Percentiles rank a stretch among this genome's conserved stretches.
Evolutionary conservation across 768 basidiomycete genomes (phyloP).

Genomic region (Boletellus emodensis): DNA sequence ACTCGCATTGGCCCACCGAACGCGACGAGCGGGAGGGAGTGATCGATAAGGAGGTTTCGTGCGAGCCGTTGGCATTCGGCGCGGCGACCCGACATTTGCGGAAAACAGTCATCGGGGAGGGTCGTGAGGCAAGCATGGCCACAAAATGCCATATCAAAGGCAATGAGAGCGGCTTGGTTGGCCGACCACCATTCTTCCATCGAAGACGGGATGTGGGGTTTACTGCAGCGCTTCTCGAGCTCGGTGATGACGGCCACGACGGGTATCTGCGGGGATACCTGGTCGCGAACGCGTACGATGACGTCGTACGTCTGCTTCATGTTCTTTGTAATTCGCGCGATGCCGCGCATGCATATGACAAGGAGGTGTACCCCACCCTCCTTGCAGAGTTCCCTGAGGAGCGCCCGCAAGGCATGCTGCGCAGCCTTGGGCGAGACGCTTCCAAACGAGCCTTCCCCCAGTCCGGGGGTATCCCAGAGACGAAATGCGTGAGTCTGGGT

Average conservation of each 20-base stretch:
- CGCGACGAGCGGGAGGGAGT: conserved; percentile 13
- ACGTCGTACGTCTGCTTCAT: conserved; percentile 20
- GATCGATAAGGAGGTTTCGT: conserved; percentile 19
- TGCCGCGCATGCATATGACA: conserved; percentile 24
- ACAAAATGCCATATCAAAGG: conserved; percentile 12
- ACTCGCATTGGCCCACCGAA: neutral
- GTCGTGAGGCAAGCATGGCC: conserved; percentile 26
- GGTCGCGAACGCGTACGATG: conserved; percentile 18
- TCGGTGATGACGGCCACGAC: conserved; percentile 26
- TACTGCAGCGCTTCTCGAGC: conserved; percentile 19
- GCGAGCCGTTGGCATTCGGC: conserved; percentile 17
- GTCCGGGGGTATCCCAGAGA: conserved; percentile 25
- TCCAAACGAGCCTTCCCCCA: conserved; percentile 21
- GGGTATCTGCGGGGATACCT: conserved; percentile 18
- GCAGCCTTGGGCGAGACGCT: conserved; percentile 21
- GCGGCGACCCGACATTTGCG: conserved; percentile 14
- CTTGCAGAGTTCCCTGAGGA: conserved; percentile 17
- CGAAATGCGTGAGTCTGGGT: conserved; percentile 14
- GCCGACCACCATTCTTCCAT: conserved; percentile 25
- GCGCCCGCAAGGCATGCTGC: conserved; percentile 15
- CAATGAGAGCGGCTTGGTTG: neutral
- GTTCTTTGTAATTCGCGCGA: conserved; percentile 14
- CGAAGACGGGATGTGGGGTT: conserved; percentile 9
- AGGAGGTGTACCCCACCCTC: conserved; percentile 25
- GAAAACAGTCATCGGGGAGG: conserved; percentile 17